phyloP scores from a whole-genome alignment of 768 basidiomycete genomes.

The Multifurca ochricompacta region DNA sequence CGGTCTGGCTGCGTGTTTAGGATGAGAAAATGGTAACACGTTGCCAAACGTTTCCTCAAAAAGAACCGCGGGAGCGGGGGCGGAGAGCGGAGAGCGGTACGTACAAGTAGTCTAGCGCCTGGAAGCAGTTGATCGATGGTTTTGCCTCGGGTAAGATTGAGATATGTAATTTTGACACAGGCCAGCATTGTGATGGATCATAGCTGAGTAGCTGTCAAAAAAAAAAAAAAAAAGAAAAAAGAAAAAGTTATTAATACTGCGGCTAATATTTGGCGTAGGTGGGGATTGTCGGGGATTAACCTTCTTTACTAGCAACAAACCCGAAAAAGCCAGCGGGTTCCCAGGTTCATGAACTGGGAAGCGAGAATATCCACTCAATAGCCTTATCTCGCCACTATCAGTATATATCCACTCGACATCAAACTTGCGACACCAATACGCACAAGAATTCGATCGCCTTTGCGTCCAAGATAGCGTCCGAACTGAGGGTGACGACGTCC shows the following conservation, averaged over 20 bases:
- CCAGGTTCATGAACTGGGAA: constrained; percentile 80
- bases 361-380: constrained; percentile 82
- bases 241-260: background rate
- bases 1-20: constrained; percentile 88
- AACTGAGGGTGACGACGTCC: constrained; percentile 77
- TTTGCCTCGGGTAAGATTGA: constrained; percentile 85
- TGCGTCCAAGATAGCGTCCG: constrained; percentile 75
- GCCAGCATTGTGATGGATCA: constrained; percentile 71
- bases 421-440: constrained; percentile 21
- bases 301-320: constrained; percentile 79
- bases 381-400: constrained; percentile 31
- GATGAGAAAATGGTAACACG: too few species aligned
- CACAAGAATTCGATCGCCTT: constrained; percentile 70
- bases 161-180: constrained; percentile 67
- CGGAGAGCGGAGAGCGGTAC: constrained; percentile 19
- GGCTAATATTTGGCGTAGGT: background rate
- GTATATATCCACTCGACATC: background rate
- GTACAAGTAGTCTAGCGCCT: constrained; percentile 89
- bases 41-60: too few species aligned
- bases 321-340: constrained; percentile 63
- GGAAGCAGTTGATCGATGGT: constrained; percentile 88
- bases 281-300: constrained; percentile 28
- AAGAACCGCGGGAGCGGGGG: too few species aligned
- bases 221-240: too few species aligned
- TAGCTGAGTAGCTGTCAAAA: constrained; percentile 67